Evolutionary conservation across 345 rosid genomes (phyloP).

Genomic region (Acer saccharum): DNA sequence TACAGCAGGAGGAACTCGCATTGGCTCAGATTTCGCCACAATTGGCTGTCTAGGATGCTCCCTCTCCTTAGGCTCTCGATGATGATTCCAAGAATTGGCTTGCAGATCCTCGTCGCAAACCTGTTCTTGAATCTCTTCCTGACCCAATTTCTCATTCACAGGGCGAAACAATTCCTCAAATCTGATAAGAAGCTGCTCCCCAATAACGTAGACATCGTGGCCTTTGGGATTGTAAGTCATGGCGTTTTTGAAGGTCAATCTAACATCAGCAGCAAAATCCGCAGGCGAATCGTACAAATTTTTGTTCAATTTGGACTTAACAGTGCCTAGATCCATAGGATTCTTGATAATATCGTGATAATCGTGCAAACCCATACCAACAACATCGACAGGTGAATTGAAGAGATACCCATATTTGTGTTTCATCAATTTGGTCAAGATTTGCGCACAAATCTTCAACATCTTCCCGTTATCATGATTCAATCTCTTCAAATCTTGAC

Average conservation of each 20-base stretch:
- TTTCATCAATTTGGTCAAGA: slow-evolving; percentile 72
- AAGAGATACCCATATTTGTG: slow-evolving; percentile 64
- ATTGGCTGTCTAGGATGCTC: slow-evolving; percentile 24
- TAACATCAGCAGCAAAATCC: slow-evolving; percentile 70
- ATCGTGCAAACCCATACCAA: slow-evolving; percentile 59
- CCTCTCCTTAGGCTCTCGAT: slow-evolving; percentile 14
- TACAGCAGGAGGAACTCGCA: slow-evolving; percentile 18
- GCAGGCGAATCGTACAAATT: slow-evolving; percentile 50
- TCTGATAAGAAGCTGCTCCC: slow-evolving; percentile 49
- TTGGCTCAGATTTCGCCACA: slow-evolving; percentile 31
- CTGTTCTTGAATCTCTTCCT: slow-evolving; percentile 21
- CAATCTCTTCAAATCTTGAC: slow-evolving; percentile 33
- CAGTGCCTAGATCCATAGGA: slow-evolving; percentile 87
- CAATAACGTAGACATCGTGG: slow-evolving; percentile 61
- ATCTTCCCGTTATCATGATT: slow-evolving; percentile 42
- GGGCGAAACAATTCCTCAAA: slow-evolving; percentile 58
- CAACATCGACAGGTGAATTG: slow-evolving; percentile 68
- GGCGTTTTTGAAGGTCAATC: slow-evolving; percentile 75
- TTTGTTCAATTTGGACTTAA: slow-evolving; percentile 51
- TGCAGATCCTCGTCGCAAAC: slow-evolving; percentile 32
- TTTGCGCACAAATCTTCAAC: slow-evolving; percentile 57
- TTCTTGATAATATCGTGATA: slow-evolving; percentile 56
- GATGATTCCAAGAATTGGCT: slow-evolving; percentile 55
- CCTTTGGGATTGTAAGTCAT: slow-evolving; percentile 75
- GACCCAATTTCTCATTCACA: slow-evolving; percentile 34